A percentile compares a stretch with the other conserved stretches of the same genome.
These are phyloP conservation scores for Fonsecaea erecta DNA, from an alignment of 2,329 filamentous ascomycete species.

Conservation along the genomic window DNA sequence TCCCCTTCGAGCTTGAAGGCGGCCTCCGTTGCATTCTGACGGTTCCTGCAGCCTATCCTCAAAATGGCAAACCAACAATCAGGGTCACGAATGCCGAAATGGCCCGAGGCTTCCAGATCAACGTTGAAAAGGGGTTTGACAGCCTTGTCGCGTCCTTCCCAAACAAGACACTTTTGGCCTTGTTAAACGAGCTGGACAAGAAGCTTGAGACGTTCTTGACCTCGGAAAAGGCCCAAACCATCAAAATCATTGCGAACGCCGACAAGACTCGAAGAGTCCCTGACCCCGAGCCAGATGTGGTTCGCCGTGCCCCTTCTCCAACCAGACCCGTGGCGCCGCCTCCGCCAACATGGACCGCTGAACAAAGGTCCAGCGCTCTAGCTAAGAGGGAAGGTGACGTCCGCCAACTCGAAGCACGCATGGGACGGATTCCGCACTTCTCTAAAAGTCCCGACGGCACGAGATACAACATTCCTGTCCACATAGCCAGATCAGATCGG, in stretches of 20 bases:
- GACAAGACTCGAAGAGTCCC: conserved; percentile 45
- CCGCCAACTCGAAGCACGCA: conserved; percentile 74
- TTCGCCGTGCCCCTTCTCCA: conserved; percentile 1
- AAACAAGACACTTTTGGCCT: conserved; percentile 64
- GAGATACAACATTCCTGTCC: conserved; percentile 71
- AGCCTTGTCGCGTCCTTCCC: conserved; percentile 61
- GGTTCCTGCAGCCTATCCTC: conserved; percentile 69
- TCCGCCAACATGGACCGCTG: conserved; percentile 40
- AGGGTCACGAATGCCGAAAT: conserved; percentile 72
- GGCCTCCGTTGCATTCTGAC: conserved; percentile 69
- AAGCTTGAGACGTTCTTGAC: conserved; percentile 72
- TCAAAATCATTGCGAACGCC: conserved; percentile 69
- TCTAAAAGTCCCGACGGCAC: conserved; percentile 71
- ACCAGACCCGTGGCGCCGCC: conserved; percentile 5
- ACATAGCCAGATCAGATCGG: conserved; percentile 64
- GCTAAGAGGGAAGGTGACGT: conserved; percentile 68
- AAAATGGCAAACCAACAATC: conserved; percentile 59
- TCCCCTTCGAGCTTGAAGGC: conserved; percentile 73
- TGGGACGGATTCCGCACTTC: conserved; percentile 70
- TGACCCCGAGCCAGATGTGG: neutral
- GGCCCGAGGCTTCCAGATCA: conserved; percentile 72
- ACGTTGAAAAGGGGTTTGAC: conserved; percentile 76
- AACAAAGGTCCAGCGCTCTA: conserved; percentile 67
- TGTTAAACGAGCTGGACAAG: conserved; percentile 73
- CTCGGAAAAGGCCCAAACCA: conserved; percentile 71